Conservation (phyloP, 305 asterid species). For the Plantago lanceolata region DNA sequence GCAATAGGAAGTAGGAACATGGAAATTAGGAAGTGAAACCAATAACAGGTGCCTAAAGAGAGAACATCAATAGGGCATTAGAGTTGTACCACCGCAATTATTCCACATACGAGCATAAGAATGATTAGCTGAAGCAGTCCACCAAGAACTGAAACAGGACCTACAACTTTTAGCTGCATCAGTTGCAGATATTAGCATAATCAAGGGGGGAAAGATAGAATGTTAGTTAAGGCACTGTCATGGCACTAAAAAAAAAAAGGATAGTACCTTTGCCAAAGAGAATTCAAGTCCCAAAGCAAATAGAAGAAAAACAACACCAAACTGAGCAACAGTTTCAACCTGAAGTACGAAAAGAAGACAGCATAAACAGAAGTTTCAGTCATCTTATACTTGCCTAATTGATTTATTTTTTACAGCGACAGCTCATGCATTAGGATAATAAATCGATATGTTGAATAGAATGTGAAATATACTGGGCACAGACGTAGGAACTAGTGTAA, state of each 20-base stretch:
- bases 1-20: constrained; percentile 29
- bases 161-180: constrained; percentile 84
- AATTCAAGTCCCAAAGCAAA: constrained; percentile 97
- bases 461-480: no score
- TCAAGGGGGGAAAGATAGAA: constrained; percentile 15
- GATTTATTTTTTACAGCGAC: no score
- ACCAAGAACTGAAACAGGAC: constrained; percentile 92
- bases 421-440: no score
- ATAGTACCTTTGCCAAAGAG: constrained; percentile 74
- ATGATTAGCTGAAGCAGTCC: constrained; percentile 83
- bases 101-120: constrained; percentile 64
- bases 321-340: constrained; percentile 98
- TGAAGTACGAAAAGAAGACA: constrained; percentile 28
- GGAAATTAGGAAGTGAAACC: constrained; percentile 1
- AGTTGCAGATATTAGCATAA: constrained; percentile 27
- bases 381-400: no score
- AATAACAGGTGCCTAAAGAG: constrained; percentile 17
- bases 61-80: constrained; percentile 20
- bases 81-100: constrained; percentile 61
- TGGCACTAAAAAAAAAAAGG: constrained; percentile 12
- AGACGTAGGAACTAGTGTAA: no score
- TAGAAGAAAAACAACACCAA: constrained; percentile 95
- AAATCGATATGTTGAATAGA: no score
- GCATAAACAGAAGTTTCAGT: not conserved
- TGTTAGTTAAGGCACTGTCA: constrained; percentile 12